Percentiles rank a stretch among this genome's conserved stretches.
These are phyloP conservation scores for Tolypocladium tundrense DNA, from an alignment of 2,329 filamentous ascomycete species.

Conservation along the genomic window DNA sequence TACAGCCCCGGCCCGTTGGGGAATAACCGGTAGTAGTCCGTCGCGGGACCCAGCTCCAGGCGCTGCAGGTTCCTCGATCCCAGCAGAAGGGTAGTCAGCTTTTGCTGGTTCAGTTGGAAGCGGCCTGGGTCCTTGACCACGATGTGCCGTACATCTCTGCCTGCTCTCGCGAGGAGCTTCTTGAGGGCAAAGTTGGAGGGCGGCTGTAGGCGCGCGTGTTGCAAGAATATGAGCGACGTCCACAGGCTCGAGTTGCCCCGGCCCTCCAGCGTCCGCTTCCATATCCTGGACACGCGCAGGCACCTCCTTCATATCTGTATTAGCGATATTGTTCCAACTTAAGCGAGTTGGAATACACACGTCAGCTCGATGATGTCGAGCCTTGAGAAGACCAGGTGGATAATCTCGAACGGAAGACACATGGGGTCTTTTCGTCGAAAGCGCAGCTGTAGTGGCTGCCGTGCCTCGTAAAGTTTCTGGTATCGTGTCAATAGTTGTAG, in stretches of 20 bases:
- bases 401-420: slow-evolving; percentile 23
- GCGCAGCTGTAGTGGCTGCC: slow-evolving; percentile 22
- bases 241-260: slow-evolving; percentile 18
- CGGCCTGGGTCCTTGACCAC: slow-evolving; percentile 13
- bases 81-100: slow-evolving; percentile 15
- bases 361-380: slow-evolving; percentile 22
- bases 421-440: slow-evolving; percentile 25
- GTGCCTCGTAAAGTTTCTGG: slow-evolving; percentile 23
- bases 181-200: slow-evolving; percentile 10
- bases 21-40: slow-evolving; percentile 1
- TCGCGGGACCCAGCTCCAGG: slow-evolving; percentile 13
- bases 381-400: slow-evolving; percentile 23
- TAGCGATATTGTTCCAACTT: background rate
- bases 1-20: slow-evolving; percentile 3
- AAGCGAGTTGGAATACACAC: slow-evolving; percentile 8
- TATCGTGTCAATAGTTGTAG: background rate
- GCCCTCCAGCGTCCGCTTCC: slow-evolving; percentile 19
- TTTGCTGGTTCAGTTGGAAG: slow-evolving; percentile 19
- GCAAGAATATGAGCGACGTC: slow-evolving; percentile 18
- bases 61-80: slow-evolving; percentile 15
- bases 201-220: background rate
- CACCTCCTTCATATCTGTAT: slow-evolving; percentile 14
- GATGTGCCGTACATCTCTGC: slow-evolving; percentile 16
- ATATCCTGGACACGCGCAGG: slow-evolving; percentile 20
- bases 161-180: slow-evolving; percentile 20